Evolutionary conservation across 768 basidiomycete species (phyloP).

Genomic region (Thelephora ganbajun): DNA sequence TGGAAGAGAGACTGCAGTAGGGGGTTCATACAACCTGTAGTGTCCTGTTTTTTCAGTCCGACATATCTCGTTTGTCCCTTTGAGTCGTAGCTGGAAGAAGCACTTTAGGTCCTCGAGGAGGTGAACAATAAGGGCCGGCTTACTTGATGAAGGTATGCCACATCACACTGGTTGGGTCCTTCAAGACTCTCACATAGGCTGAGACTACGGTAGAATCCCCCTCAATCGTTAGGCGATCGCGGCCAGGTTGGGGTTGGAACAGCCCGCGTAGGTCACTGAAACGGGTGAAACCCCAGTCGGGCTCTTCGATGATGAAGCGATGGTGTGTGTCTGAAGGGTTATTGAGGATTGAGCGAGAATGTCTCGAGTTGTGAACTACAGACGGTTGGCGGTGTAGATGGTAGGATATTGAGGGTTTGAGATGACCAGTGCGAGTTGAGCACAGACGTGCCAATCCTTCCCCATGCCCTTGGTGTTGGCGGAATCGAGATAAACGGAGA

Average conservation of each 20-base stretch:
- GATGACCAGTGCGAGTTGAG: slow-evolving; percentile 96
- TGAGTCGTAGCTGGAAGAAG: too few species aligned
- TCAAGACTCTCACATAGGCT: too few species aligned
- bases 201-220: too few species aligned
- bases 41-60: slow-evolving; percentile 97
- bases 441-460: slow-evolving; percentile 99
- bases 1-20: too few species aligned
- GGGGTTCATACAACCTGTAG: slow-evolving; percentile 99
- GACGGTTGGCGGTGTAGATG: slow-evolving; percentile 96
- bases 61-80: slow-evolving; percentile 95
- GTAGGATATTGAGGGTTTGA: slow-evolving; percentile 86
- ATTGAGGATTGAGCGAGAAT: slow-evolving; percentile 3
- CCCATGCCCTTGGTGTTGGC: slow-evolving; percentile 94
- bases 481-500: slow-evolving; percentile 98
- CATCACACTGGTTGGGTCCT: too few species aligned
- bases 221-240: too few species aligned
- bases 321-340: slow-evolving; percentile 78
- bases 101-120: background rate
- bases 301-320: slow-evolving; percentile 97
- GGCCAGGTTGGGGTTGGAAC: too few species aligned
- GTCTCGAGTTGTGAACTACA: slow-evolving; percentile 16
- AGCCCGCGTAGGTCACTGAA: too few species aligned
- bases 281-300: too few species aligned
- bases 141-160: slow-evolving; percentile 99
- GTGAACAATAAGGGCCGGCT: slow-evolving; percentile 12